These are phyloP conservation scores for Diaporthe longicolla DNA, from an alignment of 2,329 filamentous ascomycete species.

Conservation along the genomic window DNA sequence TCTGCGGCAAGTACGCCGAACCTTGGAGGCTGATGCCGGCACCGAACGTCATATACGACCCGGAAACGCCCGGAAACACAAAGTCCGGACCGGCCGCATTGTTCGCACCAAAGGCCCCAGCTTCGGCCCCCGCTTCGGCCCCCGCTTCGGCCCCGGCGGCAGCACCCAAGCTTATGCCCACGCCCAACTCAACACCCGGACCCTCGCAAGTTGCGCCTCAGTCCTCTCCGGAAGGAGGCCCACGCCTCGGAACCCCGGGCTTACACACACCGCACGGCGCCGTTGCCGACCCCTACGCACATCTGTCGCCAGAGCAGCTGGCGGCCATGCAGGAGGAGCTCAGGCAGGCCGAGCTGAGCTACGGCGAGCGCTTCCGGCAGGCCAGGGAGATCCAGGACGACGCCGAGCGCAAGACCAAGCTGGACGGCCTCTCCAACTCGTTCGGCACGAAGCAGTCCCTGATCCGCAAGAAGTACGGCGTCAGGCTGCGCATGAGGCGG, in stretches of 20 bases:
- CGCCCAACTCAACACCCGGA: neutral
- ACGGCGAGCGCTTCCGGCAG: conserved; percentile 58
- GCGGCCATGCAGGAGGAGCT: conserved; percentile 55
- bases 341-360: conserved; percentile 54
- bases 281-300: conserved; percentile 59
- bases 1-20: conserved; percentile 60
- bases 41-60: conserved; percentile 25
- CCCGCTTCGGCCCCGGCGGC: neutral
- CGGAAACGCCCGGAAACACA: conserved; percentile 40
- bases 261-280: neutral
- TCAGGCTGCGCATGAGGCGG: conserved; percentile 65
- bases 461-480: conserved; percentile 72
- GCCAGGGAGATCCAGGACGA: conserved; percentile 56
- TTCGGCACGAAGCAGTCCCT: conserved; percentile 69
- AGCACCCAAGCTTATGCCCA: neutral
- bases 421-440: conserved; percentile 64
- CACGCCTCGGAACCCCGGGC: conserved; percentile 1
- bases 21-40: conserved; percentile 39
- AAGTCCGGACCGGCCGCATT: too few relatives aligned
- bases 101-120: neutral
- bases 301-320: conserved; percentile 54
- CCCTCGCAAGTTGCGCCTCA: neutral
- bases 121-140: neutral
- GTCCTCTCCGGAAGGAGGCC: neutral
- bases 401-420: conserved; percentile 48